Conservation (phyloP, 306 rosid species). For the Calophaca sinica region DNA sequence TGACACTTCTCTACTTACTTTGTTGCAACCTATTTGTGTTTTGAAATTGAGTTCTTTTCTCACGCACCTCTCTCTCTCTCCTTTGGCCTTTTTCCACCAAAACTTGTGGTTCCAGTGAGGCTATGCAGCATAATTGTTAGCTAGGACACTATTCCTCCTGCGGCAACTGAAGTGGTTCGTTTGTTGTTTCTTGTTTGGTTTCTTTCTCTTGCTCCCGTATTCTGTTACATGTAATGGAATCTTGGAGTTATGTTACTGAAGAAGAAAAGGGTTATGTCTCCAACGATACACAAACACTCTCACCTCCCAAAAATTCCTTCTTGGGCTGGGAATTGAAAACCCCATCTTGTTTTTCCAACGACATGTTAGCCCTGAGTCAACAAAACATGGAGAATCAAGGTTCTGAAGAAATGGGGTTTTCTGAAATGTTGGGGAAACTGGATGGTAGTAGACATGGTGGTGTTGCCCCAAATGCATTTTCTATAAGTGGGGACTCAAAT, state of each 20-base stretch:
- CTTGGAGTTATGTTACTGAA: conserved; percentile 78
- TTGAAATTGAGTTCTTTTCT: no score
- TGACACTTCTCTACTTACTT: no score
- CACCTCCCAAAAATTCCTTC: conserved; percentile 57
- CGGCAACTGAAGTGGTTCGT: no score
- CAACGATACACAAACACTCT: conserved; percentile 50
- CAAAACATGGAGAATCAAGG: conserved; percentile 50
- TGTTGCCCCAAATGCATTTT: conserved; percentile 40
- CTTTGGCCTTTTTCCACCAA: no score
- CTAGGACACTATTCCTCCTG: no score
- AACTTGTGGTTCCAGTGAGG: no score
- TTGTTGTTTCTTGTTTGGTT: no score
- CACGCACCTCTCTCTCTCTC: no score
- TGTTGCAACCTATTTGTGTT: no score
- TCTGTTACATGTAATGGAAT: conserved; percentile 66
- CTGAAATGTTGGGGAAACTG: conserved; percentile 65
- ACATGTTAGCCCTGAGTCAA: no score
- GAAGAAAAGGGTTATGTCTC: conserved; percentile 66
- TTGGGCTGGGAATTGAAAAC: conserved; percentile 72
- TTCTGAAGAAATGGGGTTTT: conserved; percentile 67
- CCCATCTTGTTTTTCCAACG: conserved; percentile 59
- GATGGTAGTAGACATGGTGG: conserved; percentile 50
- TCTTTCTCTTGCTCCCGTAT: conserved; percentile 1
- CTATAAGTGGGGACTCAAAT: conserved; percentile 44
- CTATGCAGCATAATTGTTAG: no score